Percentiles rank a stretch among this genome's conserved stretches.
Conservation (phyloP, 1,139 yeast genomes). For the Magnusiomyces paraingens region DNA sequence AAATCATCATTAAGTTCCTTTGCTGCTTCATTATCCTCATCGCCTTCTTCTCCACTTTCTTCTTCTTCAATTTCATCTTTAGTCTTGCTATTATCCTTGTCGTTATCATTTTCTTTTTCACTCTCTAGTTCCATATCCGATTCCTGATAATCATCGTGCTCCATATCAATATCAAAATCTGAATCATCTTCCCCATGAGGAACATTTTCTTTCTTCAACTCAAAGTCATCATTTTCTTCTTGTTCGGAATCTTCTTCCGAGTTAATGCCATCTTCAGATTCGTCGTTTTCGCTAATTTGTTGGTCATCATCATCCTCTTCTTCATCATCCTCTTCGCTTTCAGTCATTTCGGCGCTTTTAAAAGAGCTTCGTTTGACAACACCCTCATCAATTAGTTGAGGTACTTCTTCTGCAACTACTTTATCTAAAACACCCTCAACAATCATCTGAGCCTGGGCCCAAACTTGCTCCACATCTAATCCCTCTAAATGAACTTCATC, state of each 20-base stretch:
- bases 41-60: constrained; percentile 16
- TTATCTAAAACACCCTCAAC: constrained; percentile 62
- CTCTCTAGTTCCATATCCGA: constrained; percentile 20
- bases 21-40: constrained; percentile 38
- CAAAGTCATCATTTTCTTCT: neutral
- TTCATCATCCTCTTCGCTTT: constrained; percentile 24
- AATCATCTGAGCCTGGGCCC: constrained; percentile 87
- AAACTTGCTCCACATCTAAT: constrained; percentile 82
- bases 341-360: constrained; percentile 15
- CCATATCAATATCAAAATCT: constrained; percentile 19
- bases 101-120: constrained; percentile 23
- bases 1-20: constrained; percentile 78
- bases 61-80: constrained; percentile 24
- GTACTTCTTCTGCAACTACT: constrained; percentile 37
- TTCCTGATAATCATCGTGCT: constrained; percentile 20
- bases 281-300: constrained; percentile 12
- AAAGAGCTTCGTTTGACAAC: constrained; percentile 19
- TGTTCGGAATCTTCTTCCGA: constrained; percentile 16
- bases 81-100: constrained; percentile 26
- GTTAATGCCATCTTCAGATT: constrained; percentile 14
- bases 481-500: constrained; percentile 85
- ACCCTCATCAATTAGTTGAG: constrained; percentile 16
- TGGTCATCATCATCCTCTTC: constrained; percentile 17
- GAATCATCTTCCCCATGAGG: neutral
- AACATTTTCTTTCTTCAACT: no score